A percentile compares a stretch with the other conserved stretches of the same genome.
phyloP scores from a whole-genome alignment of 257 asterid genomes.

The Paraleonurus japonicus region DNA sequence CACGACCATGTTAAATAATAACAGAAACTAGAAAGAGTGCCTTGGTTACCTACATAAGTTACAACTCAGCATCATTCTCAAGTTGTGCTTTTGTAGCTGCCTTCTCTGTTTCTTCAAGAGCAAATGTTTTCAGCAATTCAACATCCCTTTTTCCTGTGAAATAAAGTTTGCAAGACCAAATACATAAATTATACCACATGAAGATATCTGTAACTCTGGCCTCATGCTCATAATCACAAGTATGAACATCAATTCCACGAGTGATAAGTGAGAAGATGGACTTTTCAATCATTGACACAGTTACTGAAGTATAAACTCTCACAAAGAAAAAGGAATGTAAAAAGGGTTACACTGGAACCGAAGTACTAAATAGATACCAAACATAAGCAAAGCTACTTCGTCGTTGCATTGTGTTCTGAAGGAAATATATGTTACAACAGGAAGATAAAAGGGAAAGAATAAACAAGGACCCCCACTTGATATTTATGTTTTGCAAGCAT shows the following conservation, averaged over 20 bases:
- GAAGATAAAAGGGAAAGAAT: neutral
- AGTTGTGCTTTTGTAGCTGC: conserved; percentile 57
- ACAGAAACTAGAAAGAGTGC: neutral
- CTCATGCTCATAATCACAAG: neutral
- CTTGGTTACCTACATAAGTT: conserved; percentile 31
- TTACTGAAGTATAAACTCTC: neutral
- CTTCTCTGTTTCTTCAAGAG: conserved; percentile 65
- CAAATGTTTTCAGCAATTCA: conserved; percentile 65
- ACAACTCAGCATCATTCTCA: conserved; percentile 56
- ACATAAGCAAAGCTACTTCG: neutral
- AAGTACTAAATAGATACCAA: neutral
- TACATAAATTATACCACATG: neutral
- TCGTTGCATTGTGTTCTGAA: neutral
- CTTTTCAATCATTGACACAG: neutral
- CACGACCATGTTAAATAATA: neutral
- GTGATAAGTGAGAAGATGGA: neutral
- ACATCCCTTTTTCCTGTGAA: conserved; percentile 59
- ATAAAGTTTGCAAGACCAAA: conserved; percentile 16
- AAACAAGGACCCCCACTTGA: neutral
- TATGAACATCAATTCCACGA: neutral
- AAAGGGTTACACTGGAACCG: neutral
- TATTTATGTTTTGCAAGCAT: neutral
- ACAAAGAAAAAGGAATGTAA: neutral
- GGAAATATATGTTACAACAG: neutral
- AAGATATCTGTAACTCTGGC: neutral